A percentile compares a stretch with the other conserved stretches of the same genome.
These are phyloP conservation scores for Sisymbrium irio DNA, from an alignment of 345 rosid species.

Conservation along the genomic window DNA sequence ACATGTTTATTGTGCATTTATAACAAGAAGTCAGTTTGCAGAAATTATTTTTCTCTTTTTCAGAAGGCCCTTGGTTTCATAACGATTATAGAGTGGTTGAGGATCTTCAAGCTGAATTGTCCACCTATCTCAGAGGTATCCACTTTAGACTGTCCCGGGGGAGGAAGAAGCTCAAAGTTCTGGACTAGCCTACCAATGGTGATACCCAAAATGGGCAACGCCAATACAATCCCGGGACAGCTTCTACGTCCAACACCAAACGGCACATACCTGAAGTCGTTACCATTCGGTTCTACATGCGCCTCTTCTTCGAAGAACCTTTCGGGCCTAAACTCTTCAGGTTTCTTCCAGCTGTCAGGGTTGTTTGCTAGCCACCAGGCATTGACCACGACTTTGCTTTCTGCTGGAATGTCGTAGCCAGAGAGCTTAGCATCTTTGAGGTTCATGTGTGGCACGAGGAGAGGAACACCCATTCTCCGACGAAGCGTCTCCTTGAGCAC, in stretches of 20 bases:
- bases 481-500: constrained; percentile 92
- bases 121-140: constrained; percentile 89
- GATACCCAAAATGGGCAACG: constrained; percentile 87
- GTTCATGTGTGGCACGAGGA: constrained; percentile 99
- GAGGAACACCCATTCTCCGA: constrained; percentile 88
- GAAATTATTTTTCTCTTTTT: neutral
- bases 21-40: neutral
- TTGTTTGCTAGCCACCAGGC: constrained; percentile 99
- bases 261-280: constrained; percentile 88
- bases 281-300: constrained; percentile 92
- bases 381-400: constrained; percentile 91
- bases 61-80: constrained; percentile 62
- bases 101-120: constrained; percentile 91
- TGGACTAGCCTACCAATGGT: constrained; percentile 93
- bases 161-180: constrained; percentile 94
- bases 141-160: constrained; percentile 77
- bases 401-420: constrained; percentile 83
- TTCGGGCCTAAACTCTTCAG: constrained; percentile 94
- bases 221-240: constrained; percentile 97
- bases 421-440: constrained; percentile 84
- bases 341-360: constrained; percentile 76
- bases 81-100: constrained; percentile 89
- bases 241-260: constrained; percentile 98
- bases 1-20: neutral
- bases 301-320: constrained; percentile 95